A percentile compares a stretch with the other conserved stretches of the same genome.
phyloP scores from a whole-genome alignment of 2,329 filamentous ascomycete genomes.

The Verticillium tricorpus region DNA sequence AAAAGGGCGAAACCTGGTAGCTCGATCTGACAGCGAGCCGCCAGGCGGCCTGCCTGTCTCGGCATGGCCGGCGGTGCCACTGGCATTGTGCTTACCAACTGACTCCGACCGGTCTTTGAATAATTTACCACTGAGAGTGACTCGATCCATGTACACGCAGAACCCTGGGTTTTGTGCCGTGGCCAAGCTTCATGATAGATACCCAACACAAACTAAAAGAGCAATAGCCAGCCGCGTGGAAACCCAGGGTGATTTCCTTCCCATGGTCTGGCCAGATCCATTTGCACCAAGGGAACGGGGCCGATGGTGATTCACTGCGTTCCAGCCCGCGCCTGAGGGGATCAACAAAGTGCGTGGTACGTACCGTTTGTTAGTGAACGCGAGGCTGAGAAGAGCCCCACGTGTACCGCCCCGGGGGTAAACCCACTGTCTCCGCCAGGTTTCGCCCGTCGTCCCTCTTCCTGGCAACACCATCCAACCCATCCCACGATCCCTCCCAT shows the following conservation, averaged over 20 bases:
- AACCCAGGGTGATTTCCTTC: background rate
- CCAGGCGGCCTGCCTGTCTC: background rate
- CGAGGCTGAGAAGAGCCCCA: conserved; percentile 1
- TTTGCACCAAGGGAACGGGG: background rate
- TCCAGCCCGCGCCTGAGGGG: background rate
- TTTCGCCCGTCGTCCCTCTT: background rate
- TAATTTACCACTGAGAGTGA: background rate
- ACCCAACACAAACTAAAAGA: background rate
- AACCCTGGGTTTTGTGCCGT: too few species aligned
- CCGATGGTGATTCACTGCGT: background rate
- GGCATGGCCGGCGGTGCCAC: background rate
- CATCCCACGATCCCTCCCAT: background rate
- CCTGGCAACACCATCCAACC: background rate
- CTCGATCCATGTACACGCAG: too few species aligned
- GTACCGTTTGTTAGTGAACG: background rate
- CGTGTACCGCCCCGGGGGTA: background rate
- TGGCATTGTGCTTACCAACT: conserved; percentile 7
- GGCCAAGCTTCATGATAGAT: too few species aligned
- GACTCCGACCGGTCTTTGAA: conserved; percentile 4
- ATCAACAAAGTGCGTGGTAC: background rate
- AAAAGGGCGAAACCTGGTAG: background rate
- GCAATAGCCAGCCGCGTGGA: background rate
- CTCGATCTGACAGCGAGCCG: background rate
- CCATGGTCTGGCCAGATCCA: background rate
- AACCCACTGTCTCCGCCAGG: background rate